Evolutionary conservation across 495 filamentous ascomycete genomes (phyloP), one percentile per base, ranked within the genome.

Genomic region (Pseudomonodictys pantanalensis): DNA sequence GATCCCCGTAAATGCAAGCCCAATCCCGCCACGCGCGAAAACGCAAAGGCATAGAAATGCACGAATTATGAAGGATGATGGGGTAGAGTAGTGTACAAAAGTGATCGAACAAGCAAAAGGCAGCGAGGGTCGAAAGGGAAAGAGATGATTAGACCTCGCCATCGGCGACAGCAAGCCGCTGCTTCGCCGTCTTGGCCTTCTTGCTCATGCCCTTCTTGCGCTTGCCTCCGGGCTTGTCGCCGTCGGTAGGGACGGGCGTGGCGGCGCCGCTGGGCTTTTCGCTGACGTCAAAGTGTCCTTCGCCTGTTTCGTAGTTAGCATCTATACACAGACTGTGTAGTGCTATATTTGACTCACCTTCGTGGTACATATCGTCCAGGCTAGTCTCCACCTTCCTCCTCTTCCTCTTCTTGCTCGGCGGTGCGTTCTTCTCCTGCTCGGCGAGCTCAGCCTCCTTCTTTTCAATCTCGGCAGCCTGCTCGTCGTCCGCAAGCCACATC

Each of bases 361-460:
- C 92, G 75, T 97, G 92, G 77, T 97, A 97, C 90, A 97, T 90
- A 69, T 96, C 92, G 74, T 97, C 92, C 76, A 97, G 73, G 68
- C 86, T 92, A 52, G 92, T 79, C 50, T 85, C 83, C 18, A 72
- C 76, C 22, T 64, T 66, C 74, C 71, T 76, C 67, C 58, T 70
- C 33, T 73, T 75, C 71, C 82, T 83, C 77, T 90, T 91, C 73
- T 86, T 88, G 39, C 82, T 76, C 72, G 61, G 70, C 69, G 38
- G 61, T 55, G 10, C 79, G 67, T 79, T 82, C 74, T 73, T 66
- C 75, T 82, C 68, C 73, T 69, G 76, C 55, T 81, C 85, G 5
- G 88, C 76, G 3, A 91, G 77, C 74, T 96, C 91, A 60, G 86
- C 86, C 75, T 95, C 91, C 68, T 90, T 90, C 61, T 85, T 80